Evolutionary conservation across 257 asterid species (phyloP).

Genomic region (Primulina huaijiensis): DNA sequence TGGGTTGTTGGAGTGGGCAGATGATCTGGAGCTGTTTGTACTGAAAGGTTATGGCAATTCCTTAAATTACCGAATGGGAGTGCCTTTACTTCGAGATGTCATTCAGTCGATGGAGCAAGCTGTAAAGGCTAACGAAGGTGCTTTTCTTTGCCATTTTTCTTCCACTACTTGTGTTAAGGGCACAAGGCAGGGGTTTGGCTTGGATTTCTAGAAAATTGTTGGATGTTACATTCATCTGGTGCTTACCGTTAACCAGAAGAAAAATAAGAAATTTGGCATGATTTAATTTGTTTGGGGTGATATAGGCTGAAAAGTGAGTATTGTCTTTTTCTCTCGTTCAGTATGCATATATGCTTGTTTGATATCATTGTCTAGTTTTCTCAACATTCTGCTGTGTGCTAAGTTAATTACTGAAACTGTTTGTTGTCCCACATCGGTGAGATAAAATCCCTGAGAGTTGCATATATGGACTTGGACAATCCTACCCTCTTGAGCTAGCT

Average conservation of each 20-base stretch:
- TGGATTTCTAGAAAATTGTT: background rate
- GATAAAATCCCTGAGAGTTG: too few species aligned
- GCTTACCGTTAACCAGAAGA: background rate
- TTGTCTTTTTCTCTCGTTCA: background rate
- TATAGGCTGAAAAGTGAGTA: background rate
- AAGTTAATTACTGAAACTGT: background rate
- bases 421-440: too few species aligned
- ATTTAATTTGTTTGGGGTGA: background rate
- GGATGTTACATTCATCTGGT: background rate
- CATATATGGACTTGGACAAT: too few species aligned
- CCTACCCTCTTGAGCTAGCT: too few species aligned
- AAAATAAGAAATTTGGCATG: background rate
- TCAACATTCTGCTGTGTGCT: background rate
- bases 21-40: constrained; percentile 84
- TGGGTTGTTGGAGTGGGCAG: constrained; percentile 86
- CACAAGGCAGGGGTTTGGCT: background rate
- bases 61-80: constrained; percentile 89
- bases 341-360: background rate
- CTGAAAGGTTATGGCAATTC: constrained; percentile 91
- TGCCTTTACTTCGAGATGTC: constrained; percentile 86
- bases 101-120: constrained; percentile 90
- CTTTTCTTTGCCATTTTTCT: constrained; percentile 12
- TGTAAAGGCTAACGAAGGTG: constrained; percentile 77
- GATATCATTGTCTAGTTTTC: background rate
- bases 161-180: background rate